Evolutionary conservation across 2,329 filamentous ascomycete genomes (phyloP).

Genomic region (Aureobasidium uvarum): DNA sequence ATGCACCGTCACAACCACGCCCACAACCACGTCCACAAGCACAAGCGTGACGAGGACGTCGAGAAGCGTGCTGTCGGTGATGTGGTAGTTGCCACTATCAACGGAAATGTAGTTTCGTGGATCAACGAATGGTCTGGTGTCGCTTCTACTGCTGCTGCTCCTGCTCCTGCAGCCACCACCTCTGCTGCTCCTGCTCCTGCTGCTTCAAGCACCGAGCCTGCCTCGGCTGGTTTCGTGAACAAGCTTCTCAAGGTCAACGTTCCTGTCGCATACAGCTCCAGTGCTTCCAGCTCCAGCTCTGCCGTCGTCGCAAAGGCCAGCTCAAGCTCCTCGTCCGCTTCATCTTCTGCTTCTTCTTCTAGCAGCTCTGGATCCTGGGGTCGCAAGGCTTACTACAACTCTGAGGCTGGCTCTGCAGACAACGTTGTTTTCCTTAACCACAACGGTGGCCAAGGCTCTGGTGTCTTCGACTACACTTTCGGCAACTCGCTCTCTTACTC

Average conservation of each 20-base stretch:
- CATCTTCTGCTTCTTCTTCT: constrained; percentile 29
- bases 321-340: constrained; percentile 27
- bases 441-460: constrained; percentile 55
- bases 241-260: constrained; percentile 22
- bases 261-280: constrained; percentile 4
- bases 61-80: constrained; percentile 53
- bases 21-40: constrained; percentile 45
- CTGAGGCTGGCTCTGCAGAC: constrained; percentile 44
- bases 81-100: constrained; percentile 57
- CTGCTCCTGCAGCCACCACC: constrained; percentile 27
- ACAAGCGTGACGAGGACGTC: constrained; percentile 45
- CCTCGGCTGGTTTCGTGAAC: constrained; percentile 24
- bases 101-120: constrained; percentile 60
- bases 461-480: constrained; percentile 54
- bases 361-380: constrained; percentile 36
- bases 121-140: constrained; percentile 54
- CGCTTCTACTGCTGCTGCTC: constrained; percentile 31
- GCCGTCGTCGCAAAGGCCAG: constrained; percentile 24
- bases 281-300: constrained; percentile 26
- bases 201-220: constrained; percentile 30
- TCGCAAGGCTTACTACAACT: constrained; percentile 41
- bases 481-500: constrained; percentile 60
- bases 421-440: constrained; percentile 61
- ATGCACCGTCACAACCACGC: constrained; percentile 39
- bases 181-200: constrained; percentile 28